phyloP scores from a whole-genome alignment of 768 basidiomycete species.

The Kwoniella bestiolae region DNA sequence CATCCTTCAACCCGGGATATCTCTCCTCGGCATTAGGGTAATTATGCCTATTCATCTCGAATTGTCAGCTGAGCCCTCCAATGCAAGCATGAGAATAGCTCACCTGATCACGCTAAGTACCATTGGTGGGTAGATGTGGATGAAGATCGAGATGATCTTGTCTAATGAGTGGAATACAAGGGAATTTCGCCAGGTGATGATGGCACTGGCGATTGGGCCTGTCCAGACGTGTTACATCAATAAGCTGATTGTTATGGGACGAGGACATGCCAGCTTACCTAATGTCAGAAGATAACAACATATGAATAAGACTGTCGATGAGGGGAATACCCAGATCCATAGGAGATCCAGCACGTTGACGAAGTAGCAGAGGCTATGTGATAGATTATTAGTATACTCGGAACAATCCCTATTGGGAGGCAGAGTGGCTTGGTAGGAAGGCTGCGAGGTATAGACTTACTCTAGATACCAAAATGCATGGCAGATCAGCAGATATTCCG shows the following conservation, averaged over 20 bases:
- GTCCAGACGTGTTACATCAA: not conserved
- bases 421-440: too few species aligned
- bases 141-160: slow-evolving; percentile 92
- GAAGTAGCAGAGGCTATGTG: slow-evolving; percentile 73
- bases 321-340: slow-evolving; percentile 88
- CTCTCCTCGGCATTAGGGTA: slow-evolving; percentile 77
- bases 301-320: slow-evolving; percentile 75
- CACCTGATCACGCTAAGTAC: slow-evolving; percentile 79
- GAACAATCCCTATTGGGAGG: too few species aligned
- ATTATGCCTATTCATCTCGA: slow-evolving; percentile 69
- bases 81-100: slow-evolving; percentile 7
- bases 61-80: not conserved
- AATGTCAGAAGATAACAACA: slow-evolving; percentile 92
- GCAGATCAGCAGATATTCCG: not conserved
- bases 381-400: not conserved
- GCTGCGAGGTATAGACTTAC: too few species aligned
- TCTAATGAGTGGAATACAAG: slow-evolving; percentile 97
- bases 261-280: slow-evolving; percentile 57
- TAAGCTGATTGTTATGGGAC: not conserved
- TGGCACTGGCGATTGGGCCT: slow-evolving; percentile 83
- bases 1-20: slow-evolving; percentile 79
- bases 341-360: slow-evolving; percentile 88
- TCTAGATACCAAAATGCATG: slow-evolving; percentile 18
- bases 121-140: slow-evolving; percentile 91
- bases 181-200: slow-evolving; percentile 98